These are phyloP conservation scores for Erysimum cheiri DNA, from an alignment of 441 rosid species.

Conservation along the genomic window DNA sequence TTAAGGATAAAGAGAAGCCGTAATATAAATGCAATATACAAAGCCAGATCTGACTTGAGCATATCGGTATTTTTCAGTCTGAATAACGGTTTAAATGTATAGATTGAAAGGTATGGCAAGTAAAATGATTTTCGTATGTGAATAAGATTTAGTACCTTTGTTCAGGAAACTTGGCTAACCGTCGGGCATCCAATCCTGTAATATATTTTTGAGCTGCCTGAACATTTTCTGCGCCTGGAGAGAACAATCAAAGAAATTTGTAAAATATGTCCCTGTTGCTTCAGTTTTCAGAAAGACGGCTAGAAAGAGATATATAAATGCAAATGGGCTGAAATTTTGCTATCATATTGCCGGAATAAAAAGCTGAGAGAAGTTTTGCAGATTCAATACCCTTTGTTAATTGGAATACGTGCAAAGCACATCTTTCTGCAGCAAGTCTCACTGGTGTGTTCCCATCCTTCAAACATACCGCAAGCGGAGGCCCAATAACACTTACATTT, in stretches of 20 bases:
- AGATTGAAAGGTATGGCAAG: neutral
- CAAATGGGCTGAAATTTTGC: neutral
- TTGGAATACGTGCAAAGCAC: slow-evolving; percentile 85
- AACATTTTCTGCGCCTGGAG: slow-evolving; percentile 76
- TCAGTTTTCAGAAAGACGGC: neutral
- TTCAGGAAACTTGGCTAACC: slow-evolving; percentile 80
- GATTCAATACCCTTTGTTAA: slow-evolving; percentile 71
- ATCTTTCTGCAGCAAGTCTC: slow-evolving; percentile 95
- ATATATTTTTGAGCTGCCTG: slow-evolving; percentile 92
- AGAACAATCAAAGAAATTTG: slow-evolving; percentile 16
- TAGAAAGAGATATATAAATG: slow-evolving; percentile 7
- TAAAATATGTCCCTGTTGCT: neutral
- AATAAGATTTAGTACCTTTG: slow-evolving; percentile 60
- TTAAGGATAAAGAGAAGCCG: slow-evolving; percentile 3
- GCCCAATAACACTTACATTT: slow-evolving; percentile 70
- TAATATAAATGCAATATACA: neutral
- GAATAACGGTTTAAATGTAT: neutral
- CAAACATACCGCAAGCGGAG: slow-evolving; percentile 89
- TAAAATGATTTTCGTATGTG: neutral
- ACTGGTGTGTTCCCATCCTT: slow-evolving; percentile 91
- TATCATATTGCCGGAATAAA: slow-evolving; percentile 7
- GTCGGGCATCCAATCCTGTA: slow-evolving; percentile 96
- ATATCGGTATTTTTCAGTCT: neutral
- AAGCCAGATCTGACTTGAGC: neutral
- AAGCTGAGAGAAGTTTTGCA: slow-evolving; percentile 11